Percentiles rank a stretch among this genome's conserved stretches.
These are phyloP conservation scores for Voacanga thouarsii DNA, from an alignment of 257 asterid species.

Conservation along the genomic window DNA sequence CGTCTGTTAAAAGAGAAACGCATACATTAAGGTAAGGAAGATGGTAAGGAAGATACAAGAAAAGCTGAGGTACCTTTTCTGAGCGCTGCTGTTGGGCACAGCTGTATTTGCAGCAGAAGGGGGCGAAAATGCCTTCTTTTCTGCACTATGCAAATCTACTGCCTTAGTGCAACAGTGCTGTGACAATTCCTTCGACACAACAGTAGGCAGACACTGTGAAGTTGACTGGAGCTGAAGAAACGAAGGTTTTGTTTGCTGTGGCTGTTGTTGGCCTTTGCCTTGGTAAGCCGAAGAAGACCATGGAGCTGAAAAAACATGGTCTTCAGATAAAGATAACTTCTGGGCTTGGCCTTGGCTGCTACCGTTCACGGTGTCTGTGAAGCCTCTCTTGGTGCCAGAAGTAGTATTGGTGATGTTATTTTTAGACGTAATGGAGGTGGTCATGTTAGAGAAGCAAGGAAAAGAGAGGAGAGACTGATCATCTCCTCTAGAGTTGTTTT, in stretches of 20 bases:
- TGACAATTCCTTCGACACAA: conserved; percentile 54
- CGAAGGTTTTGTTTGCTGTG: conserved; percentile 27
- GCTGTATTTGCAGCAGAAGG: conserved; percentile 60
- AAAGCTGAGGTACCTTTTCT: conserved; percentile 67
- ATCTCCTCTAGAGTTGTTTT: conserved; percentile 15
- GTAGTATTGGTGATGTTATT: background rate
- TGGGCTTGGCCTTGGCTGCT: conserved; percentile 8
- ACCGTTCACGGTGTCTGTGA: conserved; percentile 17
- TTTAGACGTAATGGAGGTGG: background rate
- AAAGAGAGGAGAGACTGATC: conserved; percentile 23
- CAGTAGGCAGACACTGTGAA: conserved; percentile 31
- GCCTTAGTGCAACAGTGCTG: conserved; percentile 47
- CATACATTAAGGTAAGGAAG: conserved; percentile 12
- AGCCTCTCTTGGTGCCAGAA: conserved; percentile 26
- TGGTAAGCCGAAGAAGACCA: conserved; percentile 23
- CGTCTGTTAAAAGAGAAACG: conserved; percentile 39
- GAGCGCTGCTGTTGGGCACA: conserved; percentile 62
- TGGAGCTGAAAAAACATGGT: conserved; percentile 21
- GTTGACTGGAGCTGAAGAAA: conserved; percentile 44
- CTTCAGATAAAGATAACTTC: conserved; percentile 12
- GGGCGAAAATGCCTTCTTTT: conserved; percentile 56
- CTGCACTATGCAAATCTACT: conserved; percentile 46
- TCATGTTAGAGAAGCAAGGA: conserved; percentile 27
- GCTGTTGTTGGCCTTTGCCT: conserved; percentile 15
- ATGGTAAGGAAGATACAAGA: conserved; percentile 4